A percentile compares a stretch with the other conserved stretches of the same genome.
phyloP scores from a whole-genome alignment of 345 rosid species.

The Nasturtium officinale region DNA sequence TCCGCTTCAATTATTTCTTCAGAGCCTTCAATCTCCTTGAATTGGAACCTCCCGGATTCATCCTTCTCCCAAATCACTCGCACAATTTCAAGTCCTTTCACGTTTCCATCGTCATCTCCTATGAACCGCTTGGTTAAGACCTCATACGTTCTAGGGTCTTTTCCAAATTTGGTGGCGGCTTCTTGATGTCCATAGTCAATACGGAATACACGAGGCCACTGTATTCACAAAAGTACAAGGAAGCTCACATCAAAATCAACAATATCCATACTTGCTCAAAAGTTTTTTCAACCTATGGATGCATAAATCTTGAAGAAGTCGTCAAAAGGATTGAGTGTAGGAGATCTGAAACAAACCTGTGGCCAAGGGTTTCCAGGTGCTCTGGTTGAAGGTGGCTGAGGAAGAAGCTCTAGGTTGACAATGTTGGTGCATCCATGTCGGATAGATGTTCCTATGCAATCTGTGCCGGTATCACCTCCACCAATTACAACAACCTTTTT shows the following conservation, averaged over 20 bases:
- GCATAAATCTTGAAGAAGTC: not conserved
- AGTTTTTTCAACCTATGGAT: not conserved
- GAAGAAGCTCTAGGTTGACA: slow-evolving; percentile 89
- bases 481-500: slow-evolving; percentile 97
- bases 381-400: slow-evolving; percentile 82
- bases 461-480: slow-evolving; percentile 99
- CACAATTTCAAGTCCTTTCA: slow-evolving; percentile 85
- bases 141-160: slow-evolving; percentile 91
- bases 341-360: slow-evolving; percentile 56
- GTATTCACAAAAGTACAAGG: slow-evolving; percentile 29
- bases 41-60: slow-evolving; percentile 73
- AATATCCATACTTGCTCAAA: not conserved
- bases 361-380: slow-evolving; percentile 99
- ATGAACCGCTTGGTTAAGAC: slow-evolving; percentile 88
- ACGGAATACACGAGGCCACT: slow-evolving; percentile 98
- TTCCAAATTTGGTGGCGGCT: slow-evolving; percentile 80
- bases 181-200: slow-evolving; percentile 98
- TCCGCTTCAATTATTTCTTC: slow-evolving; percentile 89
- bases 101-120: slow-evolving; percentile 77
- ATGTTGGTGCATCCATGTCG: slow-evolving; percentile 86
- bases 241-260: not conserved
- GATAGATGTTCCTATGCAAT: slow-evolving; percentile 96
- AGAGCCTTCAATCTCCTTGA: slow-evolving; percentile 84
- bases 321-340: not conserved
- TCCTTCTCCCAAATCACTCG: slow-evolving; percentile 90